A percentile compares a stretch with the other conserved stretches of the same genome.
Conservation (phyloP, 257 asterid species). For the Gardenia jasminoides region DNA sequence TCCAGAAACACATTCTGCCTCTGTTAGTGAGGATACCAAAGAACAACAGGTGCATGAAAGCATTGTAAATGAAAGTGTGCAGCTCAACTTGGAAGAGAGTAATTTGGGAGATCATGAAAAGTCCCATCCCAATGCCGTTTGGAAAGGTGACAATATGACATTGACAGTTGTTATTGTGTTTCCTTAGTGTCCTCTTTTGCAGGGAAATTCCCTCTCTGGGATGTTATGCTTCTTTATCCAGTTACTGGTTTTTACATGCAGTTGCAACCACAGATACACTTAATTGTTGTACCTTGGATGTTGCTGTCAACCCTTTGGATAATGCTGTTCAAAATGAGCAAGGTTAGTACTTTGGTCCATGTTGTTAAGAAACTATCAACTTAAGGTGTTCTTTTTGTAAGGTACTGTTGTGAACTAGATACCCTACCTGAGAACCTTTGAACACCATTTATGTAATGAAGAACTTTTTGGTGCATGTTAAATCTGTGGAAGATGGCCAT, state of each 20-base stretch:
- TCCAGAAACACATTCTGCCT: not conserved
- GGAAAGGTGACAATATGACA: not conserved
- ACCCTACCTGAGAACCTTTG: not conserved
- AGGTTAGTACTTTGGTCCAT: not conserved
- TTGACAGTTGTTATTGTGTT: not conserved
- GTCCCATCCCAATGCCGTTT: not conserved
- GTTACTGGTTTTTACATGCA: not conserved
- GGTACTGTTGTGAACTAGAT: not conserved
- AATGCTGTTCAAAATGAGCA: not conserved
- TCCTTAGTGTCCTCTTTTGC: not conserved
- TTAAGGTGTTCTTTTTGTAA: not conserved
- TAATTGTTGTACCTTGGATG: not conserved
- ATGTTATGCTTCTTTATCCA: not conserved
- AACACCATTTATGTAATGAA: not conserved
- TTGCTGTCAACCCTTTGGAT: too few relatives aligned
- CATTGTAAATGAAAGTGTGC: not conserved
- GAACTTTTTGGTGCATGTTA: constrained; percentile 3
- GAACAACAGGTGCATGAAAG: not conserved
- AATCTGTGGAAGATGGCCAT: not conserved
- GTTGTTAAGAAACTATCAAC: not conserved
- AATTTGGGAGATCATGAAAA: not conserved
- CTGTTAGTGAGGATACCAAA: not conserved
- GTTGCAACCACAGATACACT: not conserved
- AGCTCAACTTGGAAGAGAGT: not conserved
- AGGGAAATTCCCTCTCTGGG: too few relatives aligned